phyloP scores from a whole-genome alignment of 2,329 filamentous ascomycete genomes.

The Thielaviopsis populi region DNA sequence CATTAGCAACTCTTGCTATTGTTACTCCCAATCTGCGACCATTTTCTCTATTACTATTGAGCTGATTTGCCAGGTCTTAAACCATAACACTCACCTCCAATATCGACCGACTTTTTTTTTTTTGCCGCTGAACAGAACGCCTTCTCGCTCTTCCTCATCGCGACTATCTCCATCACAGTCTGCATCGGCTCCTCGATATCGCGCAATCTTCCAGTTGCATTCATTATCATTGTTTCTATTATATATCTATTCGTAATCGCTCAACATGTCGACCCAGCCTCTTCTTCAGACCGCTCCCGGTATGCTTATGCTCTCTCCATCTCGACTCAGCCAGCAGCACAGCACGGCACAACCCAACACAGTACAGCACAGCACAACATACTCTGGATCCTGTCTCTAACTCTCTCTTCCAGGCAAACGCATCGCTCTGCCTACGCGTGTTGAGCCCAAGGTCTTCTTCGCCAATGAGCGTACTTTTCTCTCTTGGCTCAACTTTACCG shows the following conservation, averaged over 20 bases:
- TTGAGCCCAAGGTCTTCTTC: constrained; percentile 99
- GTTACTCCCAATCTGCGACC: background rate
- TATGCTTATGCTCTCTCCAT: constrained; percentile 29
- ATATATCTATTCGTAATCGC: constrained; percentile 1
- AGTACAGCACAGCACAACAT: background rate
- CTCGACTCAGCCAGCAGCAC: background rate
- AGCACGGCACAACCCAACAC: too few species aligned
- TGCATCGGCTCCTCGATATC: background rate
- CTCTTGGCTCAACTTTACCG: constrained; percentile 99
- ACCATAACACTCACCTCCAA: background rate
- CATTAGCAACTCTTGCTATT: background rate
- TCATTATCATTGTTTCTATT: constrained; percentile 18
- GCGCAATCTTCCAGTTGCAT: background rate
- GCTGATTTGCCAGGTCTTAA: too few species aligned
- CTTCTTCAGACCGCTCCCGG: constrained; percentile 88
- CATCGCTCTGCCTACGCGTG: constrained; percentile 91
- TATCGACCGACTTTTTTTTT: background rate
- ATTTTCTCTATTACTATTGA: too few species aligned
- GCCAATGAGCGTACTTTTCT: constrained; percentile 98
- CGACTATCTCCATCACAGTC: background rate
- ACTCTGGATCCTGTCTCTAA: background rate
- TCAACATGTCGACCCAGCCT: constrained; percentile 74
- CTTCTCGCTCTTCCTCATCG: background rate
- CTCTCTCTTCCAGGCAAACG: constrained; percentile 60
- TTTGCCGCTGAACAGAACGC: background rate